A percentile compares a stretch with the other conserved stretches of the same genome.
Conservation (phyloP, 306 rosid species). For the Prunus mira region DNA sequence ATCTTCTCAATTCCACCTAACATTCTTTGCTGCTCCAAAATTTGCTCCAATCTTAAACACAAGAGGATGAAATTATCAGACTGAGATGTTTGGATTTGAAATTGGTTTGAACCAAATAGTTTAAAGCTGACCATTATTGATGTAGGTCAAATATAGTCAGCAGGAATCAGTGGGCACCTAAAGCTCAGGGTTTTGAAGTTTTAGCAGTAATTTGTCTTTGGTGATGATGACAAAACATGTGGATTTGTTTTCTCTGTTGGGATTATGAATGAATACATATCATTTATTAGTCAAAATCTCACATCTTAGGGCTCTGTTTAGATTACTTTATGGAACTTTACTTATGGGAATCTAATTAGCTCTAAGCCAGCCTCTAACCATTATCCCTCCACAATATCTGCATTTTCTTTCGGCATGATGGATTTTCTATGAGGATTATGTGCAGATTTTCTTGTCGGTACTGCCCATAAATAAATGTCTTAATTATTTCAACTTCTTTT, state of each 20-base stretch:
- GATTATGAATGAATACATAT: background rate
- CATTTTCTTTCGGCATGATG: background rate
- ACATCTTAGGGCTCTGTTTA: background rate
- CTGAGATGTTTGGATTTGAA: background rate
- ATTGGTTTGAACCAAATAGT: background rate
- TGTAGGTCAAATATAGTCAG: background rate
- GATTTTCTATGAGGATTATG: conserved; percentile 8
- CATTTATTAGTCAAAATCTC: background rate
- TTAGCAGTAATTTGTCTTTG: conserved; percentile 8
- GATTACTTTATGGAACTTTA: conserved; percentile 3
- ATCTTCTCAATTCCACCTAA: no score
- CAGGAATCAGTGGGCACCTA: background rate
- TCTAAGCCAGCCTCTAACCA: background rate
- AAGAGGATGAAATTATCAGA: no score
- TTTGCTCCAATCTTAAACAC: no score
- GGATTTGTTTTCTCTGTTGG: conserved; percentile 5
- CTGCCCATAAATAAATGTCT: background rate
- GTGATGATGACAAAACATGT: conserved; percentile 16
- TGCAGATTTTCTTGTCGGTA: conserved; percentile 18
- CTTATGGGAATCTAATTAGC: conserved; percentile 2
- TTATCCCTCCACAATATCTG: background rate
- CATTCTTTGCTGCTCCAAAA: no score
- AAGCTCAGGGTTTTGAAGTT: background rate
- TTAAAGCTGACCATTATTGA: background rate
- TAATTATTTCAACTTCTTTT: background rate